Conservation (phyloP, 768 basidiomycete species). For the Megacollybia marginata region DNA sequence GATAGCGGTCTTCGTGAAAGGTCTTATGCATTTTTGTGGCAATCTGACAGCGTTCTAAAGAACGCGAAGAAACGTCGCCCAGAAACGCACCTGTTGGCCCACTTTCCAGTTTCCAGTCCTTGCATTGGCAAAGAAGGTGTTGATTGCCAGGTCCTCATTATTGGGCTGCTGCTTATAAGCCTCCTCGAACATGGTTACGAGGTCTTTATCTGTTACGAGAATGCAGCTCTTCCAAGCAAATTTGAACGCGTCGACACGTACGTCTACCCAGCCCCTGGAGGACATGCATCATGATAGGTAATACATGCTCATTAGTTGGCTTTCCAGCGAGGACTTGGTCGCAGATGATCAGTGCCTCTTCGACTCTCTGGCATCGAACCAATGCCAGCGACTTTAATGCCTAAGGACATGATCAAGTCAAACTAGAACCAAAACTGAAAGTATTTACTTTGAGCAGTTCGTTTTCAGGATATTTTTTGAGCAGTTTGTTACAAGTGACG, state of each 20-base stretch:
- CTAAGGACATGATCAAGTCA: constrained; percentile 28
- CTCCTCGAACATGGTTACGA: constrained; percentile 79
- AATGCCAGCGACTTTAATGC: constrained; percentile 81
- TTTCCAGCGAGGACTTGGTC: constrained; percentile 74
- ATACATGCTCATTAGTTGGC: constrained; percentile 63
- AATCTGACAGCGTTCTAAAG: constrained; percentile 40
- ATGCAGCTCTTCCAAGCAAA: constrained; percentile 1
- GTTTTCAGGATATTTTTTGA: constrained; percentile 79
- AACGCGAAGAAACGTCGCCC: background rate
- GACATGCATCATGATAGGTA: constrained; percentile 80
- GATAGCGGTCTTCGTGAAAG: constrained; percentile 73
- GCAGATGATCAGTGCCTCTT: constrained; percentile 71
- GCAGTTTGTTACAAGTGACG: constrained; percentile 77
- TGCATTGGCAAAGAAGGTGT: constrained; percentile 81
- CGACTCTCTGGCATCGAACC: constrained; percentile 78
- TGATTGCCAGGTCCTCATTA: constrained; percentile 78
- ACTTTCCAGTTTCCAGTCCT: constrained; percentile 79
- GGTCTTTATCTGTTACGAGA: constrained; percentile 52
- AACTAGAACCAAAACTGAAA: constrained; percentile 3
- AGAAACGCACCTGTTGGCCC: constrained; percentile 64
- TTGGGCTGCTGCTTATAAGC: constrained; percentile 75
- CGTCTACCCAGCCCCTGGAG: constrained; percentile 70
- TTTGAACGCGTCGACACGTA: constrained; percentile 18
- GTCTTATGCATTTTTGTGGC: constrained; percentile 78
- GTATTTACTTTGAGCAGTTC: constrained; percentile 56